These are phyloP conservation scores for Ilex asprella DNA, from an alignment of 257 asterid genomes.

Conservation along the genomic window DNA sequence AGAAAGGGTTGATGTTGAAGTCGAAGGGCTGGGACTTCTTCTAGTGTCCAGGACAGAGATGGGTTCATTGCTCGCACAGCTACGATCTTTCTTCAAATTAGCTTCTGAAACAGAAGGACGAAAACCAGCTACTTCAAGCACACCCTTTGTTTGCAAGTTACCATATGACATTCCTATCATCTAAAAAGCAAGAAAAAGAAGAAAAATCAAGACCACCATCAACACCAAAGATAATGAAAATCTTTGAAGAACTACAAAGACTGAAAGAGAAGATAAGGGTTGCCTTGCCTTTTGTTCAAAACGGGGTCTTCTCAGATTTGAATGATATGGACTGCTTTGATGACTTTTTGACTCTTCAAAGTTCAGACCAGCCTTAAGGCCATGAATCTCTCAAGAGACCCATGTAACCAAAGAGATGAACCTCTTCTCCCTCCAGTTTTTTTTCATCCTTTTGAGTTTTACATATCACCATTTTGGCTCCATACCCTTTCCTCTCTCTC, in stretches of 20 bases:
- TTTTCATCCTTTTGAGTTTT: constrained; percentile 13
- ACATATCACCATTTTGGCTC: constrained; percentile 11
- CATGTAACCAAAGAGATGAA: constrained; percentile 15
- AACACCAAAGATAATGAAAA: background rate
- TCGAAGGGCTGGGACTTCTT: constrained; percentile 55
- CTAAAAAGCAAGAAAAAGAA: constrained; percentile 14
- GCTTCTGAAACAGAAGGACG: constrained; percentile 11
- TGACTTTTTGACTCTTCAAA: background rate
- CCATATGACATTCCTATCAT: constrained; percentile 27
- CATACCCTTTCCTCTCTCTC: background rate
- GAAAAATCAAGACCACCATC: constrained; percentile 1
- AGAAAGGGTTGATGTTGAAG: constrained; percentile 46
- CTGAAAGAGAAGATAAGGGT: background rate
- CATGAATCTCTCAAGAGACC: constrained; percentile 18
- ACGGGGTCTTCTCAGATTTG: constrained; percentile 9
- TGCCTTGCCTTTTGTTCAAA: constrained; percentile 13
- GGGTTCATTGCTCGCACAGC: constrained; percentile 37
- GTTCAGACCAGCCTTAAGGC: background rate
- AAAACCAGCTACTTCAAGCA: constrained; percentile 19
- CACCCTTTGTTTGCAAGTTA: constrained; percentile 25
- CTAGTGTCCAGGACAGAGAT: constrained; percentile 41
- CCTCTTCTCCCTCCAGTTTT: constrained; percentile 15
- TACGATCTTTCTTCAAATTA: constrained; percentile 29
- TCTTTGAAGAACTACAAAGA: background rate
- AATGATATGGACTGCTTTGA: constrained; percentile 1